Evolutionary conservation across 2,329 filamentous ascomycete species (phyloP).

Genomic region (Diaporthe sp.): DNA sequence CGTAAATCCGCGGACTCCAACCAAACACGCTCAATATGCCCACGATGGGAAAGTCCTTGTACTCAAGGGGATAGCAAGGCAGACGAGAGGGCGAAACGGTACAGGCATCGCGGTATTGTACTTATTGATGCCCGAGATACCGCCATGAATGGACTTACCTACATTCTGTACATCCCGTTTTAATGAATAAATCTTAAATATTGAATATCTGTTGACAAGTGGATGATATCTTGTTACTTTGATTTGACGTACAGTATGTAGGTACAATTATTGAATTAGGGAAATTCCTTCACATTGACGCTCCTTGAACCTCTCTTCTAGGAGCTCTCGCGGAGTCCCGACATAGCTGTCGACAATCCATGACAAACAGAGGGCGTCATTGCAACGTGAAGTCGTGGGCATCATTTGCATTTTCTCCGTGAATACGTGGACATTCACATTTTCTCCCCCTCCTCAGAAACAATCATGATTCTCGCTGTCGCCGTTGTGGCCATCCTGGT

Average conservation of each 20-base stretch:
- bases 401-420: too few relatives aligned
- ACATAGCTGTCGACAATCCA: background rate
- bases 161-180: background rate
- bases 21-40: background rate
- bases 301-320: background rate
- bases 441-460: background rate
- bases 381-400: background rate
- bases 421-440: background rate
- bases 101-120: background rate
- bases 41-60: background rate
- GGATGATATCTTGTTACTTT: too few relatives aligned
- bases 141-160: too few relatives aligned
- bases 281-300: background rate
- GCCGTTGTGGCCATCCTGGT: background rate
- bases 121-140: background rate
- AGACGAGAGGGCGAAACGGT: background rate
- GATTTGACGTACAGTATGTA: too few relatives aligned
- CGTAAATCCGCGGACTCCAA: background rate
- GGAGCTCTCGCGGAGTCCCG: background rate
- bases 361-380: background rate
- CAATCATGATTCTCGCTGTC: background rate
- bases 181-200: background rate
- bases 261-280: too few relatives aligned
- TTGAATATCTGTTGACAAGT: background rate
- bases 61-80: background rate